Conservation (phyloP, 176 grass and related monocot species). For the Canna indica region DNA sequence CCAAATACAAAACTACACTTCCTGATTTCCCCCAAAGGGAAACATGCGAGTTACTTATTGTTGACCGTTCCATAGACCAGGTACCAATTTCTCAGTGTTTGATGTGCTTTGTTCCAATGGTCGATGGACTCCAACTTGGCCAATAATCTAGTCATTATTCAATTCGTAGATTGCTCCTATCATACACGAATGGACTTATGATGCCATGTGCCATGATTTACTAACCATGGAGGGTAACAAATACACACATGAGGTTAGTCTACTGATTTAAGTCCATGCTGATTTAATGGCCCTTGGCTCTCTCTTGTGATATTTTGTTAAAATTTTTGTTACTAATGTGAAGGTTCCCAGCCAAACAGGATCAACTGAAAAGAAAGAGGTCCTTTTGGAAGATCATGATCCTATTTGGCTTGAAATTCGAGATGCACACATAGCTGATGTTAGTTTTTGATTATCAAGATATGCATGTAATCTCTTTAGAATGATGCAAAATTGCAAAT, state of each 20-base stretch:
- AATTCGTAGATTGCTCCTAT: conserved; percentile 70
- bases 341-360: conserved; percentile 62
- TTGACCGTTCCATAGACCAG: conserved; percentile 90
- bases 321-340: conserved; percentile 9
- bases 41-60: conserved; percentile 94
- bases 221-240: conserved; percentile 90
- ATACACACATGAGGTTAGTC: conserved; percentile 74
- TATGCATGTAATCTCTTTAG: neutral
- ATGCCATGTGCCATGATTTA: conserved; percentile 96
- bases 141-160: conserved; percentile 10
- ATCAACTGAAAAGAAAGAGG: conserved; percentile 68
- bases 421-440: conserved; percentile 74
- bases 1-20: conserved; percentile 59
- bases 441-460: conserved; percentile 27
- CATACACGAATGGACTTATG: conserved; percentile 99
- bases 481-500: neutral
- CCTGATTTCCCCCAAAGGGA: conserved; percentile 70
- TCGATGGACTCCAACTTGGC: neutral
- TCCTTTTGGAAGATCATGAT: conserved; percentile 88
- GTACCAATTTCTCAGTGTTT: conserved; percentile 9
- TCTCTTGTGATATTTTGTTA: neutral
- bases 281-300: neutral
- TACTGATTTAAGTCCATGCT: neutral
- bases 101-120: neutral
- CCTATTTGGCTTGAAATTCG: conserved; percentile 87